A percentile compares a stretch with the other conserved stretches of the same genome.
phyloP scores from a whole-genome alignment of 2,329 filamentous ascomycete genomes.

The Arthrobotrys iridis region DNA sequence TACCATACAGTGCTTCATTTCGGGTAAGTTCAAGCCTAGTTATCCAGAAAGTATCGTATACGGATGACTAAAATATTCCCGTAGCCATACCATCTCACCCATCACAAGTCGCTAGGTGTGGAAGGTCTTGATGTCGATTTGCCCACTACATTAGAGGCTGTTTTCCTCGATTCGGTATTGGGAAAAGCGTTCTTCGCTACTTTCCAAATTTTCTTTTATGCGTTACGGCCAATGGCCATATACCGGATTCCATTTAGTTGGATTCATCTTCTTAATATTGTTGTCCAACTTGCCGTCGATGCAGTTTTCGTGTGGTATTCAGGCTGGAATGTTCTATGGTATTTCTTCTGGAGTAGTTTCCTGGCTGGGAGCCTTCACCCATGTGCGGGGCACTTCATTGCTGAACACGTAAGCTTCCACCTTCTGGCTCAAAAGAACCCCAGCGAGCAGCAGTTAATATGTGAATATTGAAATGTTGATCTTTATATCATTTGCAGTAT shows the following conservation, averaged over 20 bases:
- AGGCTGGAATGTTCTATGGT: constrained; percentile 75
- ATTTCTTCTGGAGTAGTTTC: constrained; percentile 89
- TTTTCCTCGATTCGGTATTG: constrained; percentile 91
- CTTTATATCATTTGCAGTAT: constrained; percentile 64
- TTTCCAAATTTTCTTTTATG: constrained; percentile 99
- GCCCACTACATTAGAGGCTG: constrained; percentile 87
- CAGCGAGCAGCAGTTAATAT: neutral
- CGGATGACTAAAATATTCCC: neutral
- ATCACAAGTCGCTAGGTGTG: constrained; percentile 98
- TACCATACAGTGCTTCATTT: constrained; percentile 96
- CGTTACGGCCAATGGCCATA: constrained; percentile 91
- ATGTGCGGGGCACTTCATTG: constrained; percentile 96
- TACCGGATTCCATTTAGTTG: constrained; percentile 87
- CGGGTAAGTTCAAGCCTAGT: constrained; percentile 68
- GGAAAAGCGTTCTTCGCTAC: constrained; percentile 99
- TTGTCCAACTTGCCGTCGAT: constrained; percentile 81
- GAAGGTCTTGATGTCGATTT: constrained; percentile 96
- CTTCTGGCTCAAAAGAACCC: neutral
- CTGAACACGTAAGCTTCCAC: constrained; percentile 73
- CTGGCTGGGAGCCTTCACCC: constrained; percentile 93
- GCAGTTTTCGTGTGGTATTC: constrained; percentile 71
- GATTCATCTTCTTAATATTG: constrained; percentile 84
- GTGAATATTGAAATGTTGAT: neutral
- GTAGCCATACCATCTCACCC: constrained; percentile 94
- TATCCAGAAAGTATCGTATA: neutral